Evolutionary conservation across 208 protist species (phyloP).

Genomic region (Acanthamoeba royreba): DNA sequence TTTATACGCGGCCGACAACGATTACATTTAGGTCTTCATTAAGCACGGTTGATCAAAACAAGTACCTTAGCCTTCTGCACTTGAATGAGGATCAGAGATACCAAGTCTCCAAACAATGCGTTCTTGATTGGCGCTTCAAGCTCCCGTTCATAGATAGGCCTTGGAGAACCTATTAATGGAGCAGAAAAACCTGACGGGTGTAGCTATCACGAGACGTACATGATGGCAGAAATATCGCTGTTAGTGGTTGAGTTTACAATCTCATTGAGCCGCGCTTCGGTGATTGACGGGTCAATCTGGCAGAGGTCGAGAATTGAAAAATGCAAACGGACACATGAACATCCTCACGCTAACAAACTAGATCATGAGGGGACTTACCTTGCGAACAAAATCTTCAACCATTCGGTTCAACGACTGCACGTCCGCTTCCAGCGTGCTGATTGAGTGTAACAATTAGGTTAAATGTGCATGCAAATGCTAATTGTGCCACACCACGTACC

Average conservation of each 20-base stretch:
- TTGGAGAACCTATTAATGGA: not conserved
- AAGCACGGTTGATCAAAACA: not conserved
- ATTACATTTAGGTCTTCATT: not conserved
- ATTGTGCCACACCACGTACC: not conserved
- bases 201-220: not conserved
- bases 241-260: not conserved
- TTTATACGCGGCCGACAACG: not conserved
- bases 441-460: too few species aligned
- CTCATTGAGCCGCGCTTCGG: not conserved
- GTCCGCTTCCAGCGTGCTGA: not conserved
- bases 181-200: not conserved
- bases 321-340: not conserved
- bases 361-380: not conserved
- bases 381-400: not conserved
- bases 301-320: too few species aligned
- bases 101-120: not conserved
- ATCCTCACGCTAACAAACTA: not conserved
- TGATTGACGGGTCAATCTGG: not conserved
- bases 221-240: conserved; percentile 3
- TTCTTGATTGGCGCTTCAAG: not conserved
- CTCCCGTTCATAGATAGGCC: not conserved
- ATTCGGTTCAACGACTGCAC: not conserved
- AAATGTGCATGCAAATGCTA: too few species aligned
- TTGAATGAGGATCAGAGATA: not conserved
- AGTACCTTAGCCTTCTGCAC: not conserved